Evolutionary conservation across 1,284 basidiomycete genomes (phyloP).

Genomic region (Cryptococcus floricola): DNA sequence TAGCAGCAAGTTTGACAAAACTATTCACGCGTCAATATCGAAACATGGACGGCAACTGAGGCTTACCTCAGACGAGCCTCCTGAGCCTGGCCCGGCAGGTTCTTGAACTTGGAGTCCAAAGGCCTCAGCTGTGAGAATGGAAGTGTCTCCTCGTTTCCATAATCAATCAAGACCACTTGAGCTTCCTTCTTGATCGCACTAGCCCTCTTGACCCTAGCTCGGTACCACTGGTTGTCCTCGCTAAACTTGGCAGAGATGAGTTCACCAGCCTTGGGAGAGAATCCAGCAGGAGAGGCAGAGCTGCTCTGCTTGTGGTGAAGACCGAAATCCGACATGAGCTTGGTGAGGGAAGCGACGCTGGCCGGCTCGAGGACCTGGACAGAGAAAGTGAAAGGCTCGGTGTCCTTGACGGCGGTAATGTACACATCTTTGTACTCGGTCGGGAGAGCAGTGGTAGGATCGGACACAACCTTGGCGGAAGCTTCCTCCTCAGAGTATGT

Average conservation of each 20-base stretch:
- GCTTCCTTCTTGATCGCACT: slow-evolving; percentile 71
- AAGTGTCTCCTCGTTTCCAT: slow-evolving; percentile 80
- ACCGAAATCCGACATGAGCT: slow-evolving; percentile 89
- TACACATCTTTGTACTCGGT: slow-evolving; percentile 86
- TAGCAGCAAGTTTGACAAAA: slow-evolving; percentile 74
- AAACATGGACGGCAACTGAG: no score
- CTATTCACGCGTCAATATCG: slow-evolving; percentile 48
- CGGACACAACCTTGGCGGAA: slow-evolving; percentile 38
- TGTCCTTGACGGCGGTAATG: slow-evolving; percentile 79
- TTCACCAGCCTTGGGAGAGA: slow-evolving; percentile 76
- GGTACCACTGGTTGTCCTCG: slow-evolving; percentile 84
- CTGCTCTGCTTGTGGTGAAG: slow-evolving; percentile 69
- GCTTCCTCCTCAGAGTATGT: slow-evolving; percentile 71
- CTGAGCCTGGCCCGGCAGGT: slow-evolving; percentile 64
- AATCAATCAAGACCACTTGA: slow-evolving; percentile 50
- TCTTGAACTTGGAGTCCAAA: slow-evolving; percentile 78
- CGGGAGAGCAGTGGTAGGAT: slow-evolving; percentile 59
- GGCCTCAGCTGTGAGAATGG: slow-evolving; percentile 67
- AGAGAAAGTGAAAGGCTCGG: slow-evolving; percentile 77
- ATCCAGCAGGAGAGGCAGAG: slow-evolving; percentile 57
- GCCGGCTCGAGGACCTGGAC: slow-evolving; percentile 80
- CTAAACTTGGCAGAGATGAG: slow-evolving; percentile 69
- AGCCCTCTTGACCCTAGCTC: slow-evolving; percentile 76
- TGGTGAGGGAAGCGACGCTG: slow-evolving; percentile 83
- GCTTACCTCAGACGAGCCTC: slow-evolving; percentile 47